Evolutionary conservation across 2,329 filamentous ascomycete species (phyloP).

Genomic region (Nannizziopsis barbatae): DNA sequence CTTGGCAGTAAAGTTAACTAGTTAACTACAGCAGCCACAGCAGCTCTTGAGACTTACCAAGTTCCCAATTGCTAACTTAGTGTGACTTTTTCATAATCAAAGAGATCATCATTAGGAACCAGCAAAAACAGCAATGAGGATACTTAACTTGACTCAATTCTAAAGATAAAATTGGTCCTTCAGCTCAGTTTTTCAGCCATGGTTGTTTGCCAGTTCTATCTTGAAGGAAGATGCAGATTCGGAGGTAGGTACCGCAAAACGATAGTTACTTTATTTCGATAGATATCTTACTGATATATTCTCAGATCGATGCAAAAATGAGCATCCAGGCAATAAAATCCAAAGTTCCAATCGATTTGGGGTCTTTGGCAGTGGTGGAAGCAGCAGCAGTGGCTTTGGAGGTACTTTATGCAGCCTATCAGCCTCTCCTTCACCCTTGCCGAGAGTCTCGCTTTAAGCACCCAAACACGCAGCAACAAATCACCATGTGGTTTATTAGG

Average conservation of each 20-base stretch:
- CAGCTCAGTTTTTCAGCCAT: slow-evolving; percentile 20
- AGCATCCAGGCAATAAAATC: slow-evolving; percentile 42
- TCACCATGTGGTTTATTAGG: too few species aligned
- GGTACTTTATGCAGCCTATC: slow-evolving; percentile 6
- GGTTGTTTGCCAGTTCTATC: slow-evolving; percentile 52
- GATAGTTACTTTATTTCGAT: neutral
- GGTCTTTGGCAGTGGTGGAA: slow-evolving; percentile 31
- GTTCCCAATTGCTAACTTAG: too few species aligned
- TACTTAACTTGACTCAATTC: neutral
- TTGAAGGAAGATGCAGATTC: slow-evolving; percentile 53
- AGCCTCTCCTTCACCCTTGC: too few species aligned
- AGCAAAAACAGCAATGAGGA: neutral
- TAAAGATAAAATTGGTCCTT: neutral
- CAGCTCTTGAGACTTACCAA: too few species aligned
- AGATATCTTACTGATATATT: neutral
- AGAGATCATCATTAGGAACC: neutral
- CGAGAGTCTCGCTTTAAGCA: too few species aligned
- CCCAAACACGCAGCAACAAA: too few species aligned
- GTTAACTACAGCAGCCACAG: too few species aligned
- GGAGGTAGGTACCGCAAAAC: slow-evolving; percentile 42
- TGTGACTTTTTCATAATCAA: too few species aligned
- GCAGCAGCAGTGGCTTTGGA: slow-evolving; percentile 14
- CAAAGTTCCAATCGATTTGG: slow-evolving; percentile 41
- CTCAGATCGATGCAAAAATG: slow-evolving; percentile 48
- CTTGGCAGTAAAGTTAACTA: too few species aligned